Percentiles rank a stretch among this genome's conserved stretches.
Conservation (phyloP, 1,284 basidiomycete genomes). For the Sphaerobolus stellatus region DNA sequence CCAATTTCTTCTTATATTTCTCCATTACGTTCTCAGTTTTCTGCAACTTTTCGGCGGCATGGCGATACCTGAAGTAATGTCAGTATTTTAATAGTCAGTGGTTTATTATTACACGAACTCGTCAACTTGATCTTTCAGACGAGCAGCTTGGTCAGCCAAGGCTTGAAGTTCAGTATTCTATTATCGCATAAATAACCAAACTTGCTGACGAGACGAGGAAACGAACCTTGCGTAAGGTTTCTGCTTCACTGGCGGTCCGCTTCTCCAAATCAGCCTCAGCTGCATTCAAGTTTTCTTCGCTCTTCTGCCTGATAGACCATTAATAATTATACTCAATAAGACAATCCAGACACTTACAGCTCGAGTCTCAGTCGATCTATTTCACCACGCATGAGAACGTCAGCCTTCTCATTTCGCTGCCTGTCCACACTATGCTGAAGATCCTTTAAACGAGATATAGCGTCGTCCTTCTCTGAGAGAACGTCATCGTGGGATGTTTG, state of each 20-base stretch:
- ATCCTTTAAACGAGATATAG: constrained; percentile 54
- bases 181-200: not conserved
- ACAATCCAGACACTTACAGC: constrained; percentile 57
- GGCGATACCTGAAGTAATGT: constrained; percentile 61
- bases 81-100: constrained; percentile 8
- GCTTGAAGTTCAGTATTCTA: constrained; percentile 77
- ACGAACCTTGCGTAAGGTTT: constrained; percentile 64
- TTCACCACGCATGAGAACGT: constrained; percentile 71
- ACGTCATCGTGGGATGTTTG: constrained; percentile 71
- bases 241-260: constrained; percentile 64
- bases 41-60: constrained; percentile 86
- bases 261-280: constrained; percentile 80
- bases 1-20: constrained; percentile 98
- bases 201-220: not conserved
- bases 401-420: constrained; percentile 63
- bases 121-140: constrained; percentile 90
- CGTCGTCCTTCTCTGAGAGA: constrained; percentile 72
- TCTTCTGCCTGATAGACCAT: constrained; percentile 69
- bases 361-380: constrained; percentile 77
- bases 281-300: constrained; percentile 81
- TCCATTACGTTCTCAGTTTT: constrained; percentile 98
- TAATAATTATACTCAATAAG: not conserved
- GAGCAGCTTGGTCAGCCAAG: constrained; percentile 73
- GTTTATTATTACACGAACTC: constrained; percentile 58
- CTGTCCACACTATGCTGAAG: constrained; percentile 58